Percentiles rank a stretch among this genome's conserved stretches.
These are phyloP conservation scores for Medakamo hakoo DNA, from an alignment of 139 green algal genomes.

Conservation along the genomic window DNA sequence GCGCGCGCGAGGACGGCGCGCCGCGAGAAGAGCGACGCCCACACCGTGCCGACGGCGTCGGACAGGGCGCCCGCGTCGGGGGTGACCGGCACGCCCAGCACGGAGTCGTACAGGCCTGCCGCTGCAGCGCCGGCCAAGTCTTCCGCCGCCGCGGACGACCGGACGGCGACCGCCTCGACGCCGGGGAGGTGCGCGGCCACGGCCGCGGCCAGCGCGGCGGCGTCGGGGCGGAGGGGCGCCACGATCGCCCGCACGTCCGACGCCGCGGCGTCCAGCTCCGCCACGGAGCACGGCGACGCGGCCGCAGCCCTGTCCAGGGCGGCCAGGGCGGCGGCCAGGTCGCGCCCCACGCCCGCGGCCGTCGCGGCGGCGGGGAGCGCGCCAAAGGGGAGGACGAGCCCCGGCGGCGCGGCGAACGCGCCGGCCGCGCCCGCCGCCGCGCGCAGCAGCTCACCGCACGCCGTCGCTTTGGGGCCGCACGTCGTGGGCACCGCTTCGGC, in stretches of 20 bases:
- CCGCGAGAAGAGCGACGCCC: constrained; percentile 76
- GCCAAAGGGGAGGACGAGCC: constrained; percentile 74
- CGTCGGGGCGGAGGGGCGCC: constrained; percentile 5
- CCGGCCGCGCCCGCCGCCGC: constrained; percentile 5
- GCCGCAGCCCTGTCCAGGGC: constrained; percentile 1
- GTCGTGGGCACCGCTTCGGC: constrained; percentile 22
- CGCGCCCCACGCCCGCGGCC: constrained; percentile 1
- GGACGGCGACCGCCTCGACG: constrained; percentile 32
- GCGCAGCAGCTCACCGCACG: constrained; percentile 49
- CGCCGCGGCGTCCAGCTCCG: constrained; percentile 28
- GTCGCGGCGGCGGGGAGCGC: constrained; percentile 59
- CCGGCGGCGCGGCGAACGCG: constrained; percentile 40
- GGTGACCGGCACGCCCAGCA: constrained; percentile 41
- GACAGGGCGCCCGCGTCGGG: constrained; percentile 26
- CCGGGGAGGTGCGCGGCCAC: constrained; percentile 13
- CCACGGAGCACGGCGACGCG: constrained; percentile 1
- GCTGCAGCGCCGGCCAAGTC: constrained; percentile 58
- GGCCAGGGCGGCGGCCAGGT: neutral
- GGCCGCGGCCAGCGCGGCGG: constrained; percentile 3
- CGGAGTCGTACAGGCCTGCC: constrained; percentile 89
- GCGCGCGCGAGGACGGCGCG: constrained; percentile 65
- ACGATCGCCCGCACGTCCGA: constrained; percentile 29
- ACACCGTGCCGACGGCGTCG: constrained; percentile 56
- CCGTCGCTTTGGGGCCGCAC: constrained; percentile 66
- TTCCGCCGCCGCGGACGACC: constrained; percentile 87